Percentiles rank a stretch among this genome's conserved stretches.
Evolutionary conservation across 2,329 filamentous ascomycete species (phyloP).

Genomic region (Ceratocystis eucalypticola): DNA sequence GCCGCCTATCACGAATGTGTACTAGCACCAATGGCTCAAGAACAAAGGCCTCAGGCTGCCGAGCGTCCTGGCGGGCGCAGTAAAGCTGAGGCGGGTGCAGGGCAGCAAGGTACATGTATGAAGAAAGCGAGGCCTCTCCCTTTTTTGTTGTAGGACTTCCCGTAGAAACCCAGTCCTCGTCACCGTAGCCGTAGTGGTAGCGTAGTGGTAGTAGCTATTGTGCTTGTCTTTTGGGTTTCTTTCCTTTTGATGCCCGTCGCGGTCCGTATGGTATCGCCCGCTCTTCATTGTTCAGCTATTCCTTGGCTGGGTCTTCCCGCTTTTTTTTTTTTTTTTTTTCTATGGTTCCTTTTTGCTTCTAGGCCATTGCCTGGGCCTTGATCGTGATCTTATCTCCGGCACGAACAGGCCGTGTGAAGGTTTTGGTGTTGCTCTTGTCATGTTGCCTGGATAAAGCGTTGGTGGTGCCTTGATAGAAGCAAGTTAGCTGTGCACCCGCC

Average conservation of each 20-base stretch:
- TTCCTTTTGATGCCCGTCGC: background rate
- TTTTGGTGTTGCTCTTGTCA: too few relatives aligned
- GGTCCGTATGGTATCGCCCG: background rate
- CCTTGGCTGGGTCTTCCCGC: background rate
- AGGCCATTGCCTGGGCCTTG: too few relatives aligned
- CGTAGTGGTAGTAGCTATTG: background rate
- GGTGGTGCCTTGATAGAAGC: background rate
- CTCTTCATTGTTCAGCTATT: background rate
- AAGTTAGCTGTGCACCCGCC: background rate
- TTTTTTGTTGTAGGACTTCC: background rate
- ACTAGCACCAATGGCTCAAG: too few relatives aligned
- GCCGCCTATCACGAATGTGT: background rate
- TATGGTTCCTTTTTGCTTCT: background rate
- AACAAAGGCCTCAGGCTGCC: background rate
- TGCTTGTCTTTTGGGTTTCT: background rate
- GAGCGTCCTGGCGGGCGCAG: background rate
- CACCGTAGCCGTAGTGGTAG: background rate
- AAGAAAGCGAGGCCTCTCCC: background rate
- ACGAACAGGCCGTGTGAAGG: too few relatives aligned
- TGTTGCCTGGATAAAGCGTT: background rate
- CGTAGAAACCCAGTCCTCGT: slow-evolving; percentile 7
- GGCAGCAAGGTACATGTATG: background rate
- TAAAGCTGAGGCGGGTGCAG: background rate
- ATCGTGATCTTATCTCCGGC: too few relatives aligned
- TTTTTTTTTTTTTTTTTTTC: background rate